Percentiles rank a stretch among this genome's conserved stretches.
phyloP scores from a whole-genome alignment of 2,329 filamentous ascomycete species.

The Penicillium sp. region DNA sequence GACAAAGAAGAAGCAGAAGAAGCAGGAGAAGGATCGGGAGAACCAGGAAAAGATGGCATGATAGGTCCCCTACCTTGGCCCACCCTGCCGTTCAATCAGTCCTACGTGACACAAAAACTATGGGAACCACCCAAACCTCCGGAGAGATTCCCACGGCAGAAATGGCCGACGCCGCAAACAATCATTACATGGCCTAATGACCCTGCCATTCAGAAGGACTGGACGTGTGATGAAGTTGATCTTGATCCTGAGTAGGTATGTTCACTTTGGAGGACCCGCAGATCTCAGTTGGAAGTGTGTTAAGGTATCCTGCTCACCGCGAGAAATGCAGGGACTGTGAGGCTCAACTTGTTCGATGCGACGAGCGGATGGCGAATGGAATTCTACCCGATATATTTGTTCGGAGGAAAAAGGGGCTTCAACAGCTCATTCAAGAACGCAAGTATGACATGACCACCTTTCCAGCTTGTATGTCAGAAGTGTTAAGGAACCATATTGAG shows the following conservation, averaged over 20 bases:
- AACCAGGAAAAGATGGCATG: neutral
- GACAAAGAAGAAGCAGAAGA: too few relatives aligned
- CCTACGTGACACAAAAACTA: neutral
- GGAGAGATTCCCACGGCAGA: neutral
- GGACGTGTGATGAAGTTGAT: neutral
- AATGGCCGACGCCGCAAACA: neutral
- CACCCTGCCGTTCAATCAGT: neutral
- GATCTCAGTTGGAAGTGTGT: neutral
- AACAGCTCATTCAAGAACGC: neutral
- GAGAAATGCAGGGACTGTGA: neutral
- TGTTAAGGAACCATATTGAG: neutral
- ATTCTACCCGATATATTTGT: neutral
- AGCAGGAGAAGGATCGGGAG: too few relatives aligned
- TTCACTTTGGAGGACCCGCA: too few relatives aligned
- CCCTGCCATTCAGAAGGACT: neutral
- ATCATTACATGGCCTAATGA: neutral
- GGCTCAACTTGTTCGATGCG: neutral
- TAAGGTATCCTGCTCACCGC: neutral
- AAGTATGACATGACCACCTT: neutral
- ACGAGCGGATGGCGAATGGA: constrained; percentile 1
- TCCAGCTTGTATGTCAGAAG: neutral
- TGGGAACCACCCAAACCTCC: neutral
- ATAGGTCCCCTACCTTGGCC: neutral
- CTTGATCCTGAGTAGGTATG: neutral
- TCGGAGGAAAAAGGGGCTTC: neutral